Base-by-base conservation (phyloP, 305 asterid genomes). In the Striga hermonthica region DNA sequence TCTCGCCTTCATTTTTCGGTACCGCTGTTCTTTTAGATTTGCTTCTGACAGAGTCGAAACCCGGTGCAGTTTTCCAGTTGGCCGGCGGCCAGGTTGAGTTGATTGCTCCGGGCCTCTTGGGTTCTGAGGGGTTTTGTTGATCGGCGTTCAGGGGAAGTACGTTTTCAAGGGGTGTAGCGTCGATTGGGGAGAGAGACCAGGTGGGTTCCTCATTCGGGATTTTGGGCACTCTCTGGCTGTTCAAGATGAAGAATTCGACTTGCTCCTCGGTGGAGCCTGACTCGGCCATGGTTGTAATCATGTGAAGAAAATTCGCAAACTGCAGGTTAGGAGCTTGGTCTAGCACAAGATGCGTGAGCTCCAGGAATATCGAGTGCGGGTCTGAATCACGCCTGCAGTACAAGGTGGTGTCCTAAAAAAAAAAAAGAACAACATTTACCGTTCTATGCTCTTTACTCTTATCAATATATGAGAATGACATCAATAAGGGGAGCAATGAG, bases 191-290 rank as follows among this genome's bases (percentile, higher is more conserved):
- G 57, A 93, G 81, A 64, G 90, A 83, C 99, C 99, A 93, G 16
- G 55, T 54, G n/a, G 78, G 54, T 81, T 93, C 97, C 62, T 79
- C 91, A 2, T 65, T 74, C 9, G 94, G 90, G 66, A 93, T 86
- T 67, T 79, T 78, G 16, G 91, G 92, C 60, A 90, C 76, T 77
- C 86, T 90, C 81, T 84, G 96, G 87, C 89, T 79, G 79, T 86
- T 90, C 58, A 80, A 53, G 60, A 93, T 81, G 79, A 90, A 90
- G 74, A 64, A 68, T 75, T 90, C 99, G 6, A 71, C 80, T 77
- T 90, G 94, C 84, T 93, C 95, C 78, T 82, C 84, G 10, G 80
- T 75, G 48, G 96, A 79, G 73, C 97, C 95, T 65, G 99, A 85
- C 73, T 82, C 80, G 8, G 86, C 90, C 96, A 84, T 83, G 39